These are phyloP conservation scores for Brassica hybrid DNA, from an alignment of 441 rosid species.

Conservation along the genomic window DNA sequence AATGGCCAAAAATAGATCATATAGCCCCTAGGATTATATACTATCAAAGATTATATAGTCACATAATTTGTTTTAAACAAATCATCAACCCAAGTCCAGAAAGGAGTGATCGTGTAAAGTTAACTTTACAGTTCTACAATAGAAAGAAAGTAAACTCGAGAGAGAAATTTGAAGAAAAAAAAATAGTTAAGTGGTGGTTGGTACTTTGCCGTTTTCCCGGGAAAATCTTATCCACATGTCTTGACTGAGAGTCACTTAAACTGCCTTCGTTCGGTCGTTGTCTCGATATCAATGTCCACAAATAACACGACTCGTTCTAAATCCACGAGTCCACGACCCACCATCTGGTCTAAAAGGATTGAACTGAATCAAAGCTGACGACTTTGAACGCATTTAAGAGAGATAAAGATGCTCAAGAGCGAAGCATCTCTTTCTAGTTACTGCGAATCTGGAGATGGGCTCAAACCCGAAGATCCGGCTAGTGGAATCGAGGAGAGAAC, in stretches of 20 bases:
- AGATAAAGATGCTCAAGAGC: slow-evolving; percentile 52
- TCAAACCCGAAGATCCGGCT: slow-evolving; percentile 17
- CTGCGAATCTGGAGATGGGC: slow-evolving; percentile 41
- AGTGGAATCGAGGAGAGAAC: slow-evolving; percentile 46
- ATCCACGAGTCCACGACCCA: background rate
- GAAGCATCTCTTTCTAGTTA: slow-evolving; percentile 65
- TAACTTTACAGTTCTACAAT: background rate
- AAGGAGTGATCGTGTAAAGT: background rate
- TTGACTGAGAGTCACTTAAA: background rate
- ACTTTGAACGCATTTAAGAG: slow-evolving; percentile 7
- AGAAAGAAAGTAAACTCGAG: background rate
- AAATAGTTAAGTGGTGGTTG: background rate
- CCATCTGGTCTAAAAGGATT: background rate
- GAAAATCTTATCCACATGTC: slow-evolving; percentile 18
- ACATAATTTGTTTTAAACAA: background rate
- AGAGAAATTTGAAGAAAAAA: background rate
- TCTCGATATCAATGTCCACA: slow-evolving; percentile 23
- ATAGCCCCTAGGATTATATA: background rate
- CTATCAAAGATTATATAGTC: background rate
- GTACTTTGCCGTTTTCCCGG: slow-evolving; percentile 3
- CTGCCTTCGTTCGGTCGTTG: background rate
- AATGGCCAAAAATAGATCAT: background rate
- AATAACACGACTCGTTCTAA: background rate
- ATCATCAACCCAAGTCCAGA: background rate
- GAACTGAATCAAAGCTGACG: slow-evolving; percentile 14